Percentiles rank a stretch among this genome's conserved stretches.
Evolutionary conservation across 176 grass and related monocot species (phyloP).

Genomic region (Aechmea fasciata): DNA sequence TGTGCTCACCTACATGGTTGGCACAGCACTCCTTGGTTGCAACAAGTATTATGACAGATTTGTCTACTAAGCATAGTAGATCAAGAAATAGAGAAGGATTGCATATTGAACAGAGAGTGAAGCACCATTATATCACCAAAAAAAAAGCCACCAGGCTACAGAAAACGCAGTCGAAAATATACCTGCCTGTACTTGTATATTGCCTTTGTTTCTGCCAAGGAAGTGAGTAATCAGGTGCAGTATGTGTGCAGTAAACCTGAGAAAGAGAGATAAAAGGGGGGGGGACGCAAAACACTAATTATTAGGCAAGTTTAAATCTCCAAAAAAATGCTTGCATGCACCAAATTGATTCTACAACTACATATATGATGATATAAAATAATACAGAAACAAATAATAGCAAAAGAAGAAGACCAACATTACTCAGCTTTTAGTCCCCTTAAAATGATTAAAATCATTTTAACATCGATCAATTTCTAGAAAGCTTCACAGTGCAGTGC

Average conservation of each 20-base stretch:
- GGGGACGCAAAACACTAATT: neutral
- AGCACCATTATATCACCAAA: neutral
- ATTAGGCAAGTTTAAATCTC: constrained; percentile 15
- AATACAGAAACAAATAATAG: neutral
- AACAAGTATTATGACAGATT: too few species aligned
- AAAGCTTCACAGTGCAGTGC: too few species aligned
- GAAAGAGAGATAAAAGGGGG: constrained; percentile 12
- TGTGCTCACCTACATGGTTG: too few species aligned
- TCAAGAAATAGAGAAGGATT: constrained; percentile 11
- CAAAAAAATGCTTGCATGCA: constrained; percentile 1
- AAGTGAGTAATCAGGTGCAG: constrained; percentile 82
- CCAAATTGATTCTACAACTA: neutral
- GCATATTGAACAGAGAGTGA: neutral
- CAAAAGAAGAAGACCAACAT: neutral
- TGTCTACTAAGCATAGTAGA: too few species aligned
- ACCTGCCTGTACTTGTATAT: constrained; percentile 76
- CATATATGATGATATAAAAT: neutral
- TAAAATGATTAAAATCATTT: too few species aligned
- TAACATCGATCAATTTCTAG: too few species aligned
- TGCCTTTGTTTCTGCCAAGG: constrained; percentile 97
- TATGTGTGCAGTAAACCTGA: constrained; percentile 94
- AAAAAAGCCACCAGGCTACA: neutral
- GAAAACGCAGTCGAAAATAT: constrained; percentile 5
- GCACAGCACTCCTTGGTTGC: too few species aligned
- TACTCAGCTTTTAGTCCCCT: neutral